Evolutionary conservation across 75 land plant species (phyloP).

Genomic region (Sequoiadendron giganteum): DNA sequence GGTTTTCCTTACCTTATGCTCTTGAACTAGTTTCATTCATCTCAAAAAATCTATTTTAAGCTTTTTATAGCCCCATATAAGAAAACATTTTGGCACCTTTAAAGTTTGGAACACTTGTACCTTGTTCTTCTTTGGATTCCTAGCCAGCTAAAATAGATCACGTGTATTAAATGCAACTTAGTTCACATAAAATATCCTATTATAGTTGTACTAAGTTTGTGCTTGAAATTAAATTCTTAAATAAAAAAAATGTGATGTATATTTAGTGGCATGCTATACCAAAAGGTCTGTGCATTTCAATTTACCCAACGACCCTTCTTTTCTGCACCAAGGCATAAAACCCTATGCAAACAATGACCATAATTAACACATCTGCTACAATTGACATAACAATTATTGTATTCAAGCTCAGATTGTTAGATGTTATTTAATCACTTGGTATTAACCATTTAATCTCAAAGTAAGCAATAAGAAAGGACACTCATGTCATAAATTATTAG

Average conservation of each 20-base stretch:
- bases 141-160: constrained; percentile 50
- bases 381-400: not conserved
- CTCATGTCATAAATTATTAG: not conserved
- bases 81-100: constrained; percentile 84
- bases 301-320: constrained; percentile 6
- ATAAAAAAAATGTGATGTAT: constrained; percentile 40
- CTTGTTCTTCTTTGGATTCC: constrained; percentile 57
- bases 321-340: constrained; percentile 19
- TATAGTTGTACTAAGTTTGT: constrained; percentile 21
- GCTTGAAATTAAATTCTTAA: not conserved
- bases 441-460: not conserved
- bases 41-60: constrained; percentile 62
- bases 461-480: not conserved
- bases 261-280: constrained; percentile 21
- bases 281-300: constrained; percentile 5
- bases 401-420: not conserved
- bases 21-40: constrained; percentile 70
- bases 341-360: not conserved
- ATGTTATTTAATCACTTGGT: constrained; percentile 10
- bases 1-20: constrained; percentile 89
- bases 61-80: constrained; percentile 65
- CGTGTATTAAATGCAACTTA: not conserved
- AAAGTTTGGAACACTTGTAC: constrained; percentile 65
- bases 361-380: not conserved
- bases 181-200: not conserved